These are phyloP conservation scores for Kwoniella bestiolae DNA, from an alignment of 768 basidiomycete species.

Conservation along the genomic window DNA sequence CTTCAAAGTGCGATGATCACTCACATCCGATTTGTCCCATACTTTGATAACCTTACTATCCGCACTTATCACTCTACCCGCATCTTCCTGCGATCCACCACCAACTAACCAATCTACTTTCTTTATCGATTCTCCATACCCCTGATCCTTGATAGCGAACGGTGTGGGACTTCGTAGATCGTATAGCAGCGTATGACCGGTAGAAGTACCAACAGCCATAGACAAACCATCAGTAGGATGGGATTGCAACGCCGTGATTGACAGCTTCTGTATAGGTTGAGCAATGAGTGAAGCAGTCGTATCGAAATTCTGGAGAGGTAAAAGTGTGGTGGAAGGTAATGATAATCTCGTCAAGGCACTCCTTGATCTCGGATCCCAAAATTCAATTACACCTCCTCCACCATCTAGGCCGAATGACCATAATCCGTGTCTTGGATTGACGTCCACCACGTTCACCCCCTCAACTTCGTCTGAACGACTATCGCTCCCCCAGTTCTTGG, in stretches of 20 bases:
- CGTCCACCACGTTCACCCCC: constrained; percentile 88
- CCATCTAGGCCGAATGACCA: constrained; percentile 88
- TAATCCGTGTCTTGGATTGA: constrained; percentile 90
- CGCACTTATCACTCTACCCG: constrained; percentile 84
- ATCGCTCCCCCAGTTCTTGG: constrained; percentile 60
- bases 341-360: constrained; percentile 60
- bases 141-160: constrained; percentile 92
- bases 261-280: constrained; percentile 58
- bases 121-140: constrained; percentile 88
- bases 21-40: constrained; percentile 78
- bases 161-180: constrained; percentile 84
- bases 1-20: constrained; percentile 9
- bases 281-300: constrained; percentile 13
- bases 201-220: constrained; percentile 91
- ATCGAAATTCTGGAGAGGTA: constrained; percentile 41
- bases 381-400: constrained; percentile 73
- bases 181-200: constrained; percentile 91
- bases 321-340: constrained; percentile 45
- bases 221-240: constrained; percentile 81
- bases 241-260: constrained; percentile 83
- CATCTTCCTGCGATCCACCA: constrained; percentile 71
- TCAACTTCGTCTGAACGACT: constrained; percentile 61
- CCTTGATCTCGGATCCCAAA: constrained; percentile 93
- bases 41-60: constrained; percentile 98
- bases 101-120: constrained; percentile 87